Conservation (phyloP, 208 protist species). For the Trypanosoma avium region DNA sequence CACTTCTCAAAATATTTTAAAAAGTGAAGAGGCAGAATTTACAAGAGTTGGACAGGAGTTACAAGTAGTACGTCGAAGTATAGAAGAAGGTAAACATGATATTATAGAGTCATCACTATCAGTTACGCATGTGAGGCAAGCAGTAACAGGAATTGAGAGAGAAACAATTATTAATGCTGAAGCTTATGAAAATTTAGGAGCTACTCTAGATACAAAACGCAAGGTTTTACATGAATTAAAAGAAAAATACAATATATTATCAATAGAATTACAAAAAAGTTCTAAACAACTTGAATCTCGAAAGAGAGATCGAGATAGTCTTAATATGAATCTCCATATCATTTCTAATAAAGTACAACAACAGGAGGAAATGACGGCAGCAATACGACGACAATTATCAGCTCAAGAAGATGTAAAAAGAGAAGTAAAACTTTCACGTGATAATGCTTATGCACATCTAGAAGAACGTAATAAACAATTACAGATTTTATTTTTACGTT, state of each 20-base stretch:
- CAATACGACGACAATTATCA: conserved; percentile 25
- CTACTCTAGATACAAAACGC: not conserved
- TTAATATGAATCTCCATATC: not conserved
- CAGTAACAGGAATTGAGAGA: conserved; percentile 32
- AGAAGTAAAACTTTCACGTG: not conserved
- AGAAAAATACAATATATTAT: conserved; percentile 12
- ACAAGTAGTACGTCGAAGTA: conserved; percentile 27
- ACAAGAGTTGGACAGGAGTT: conserved; percentile 34
- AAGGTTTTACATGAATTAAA: conserved; percentile 10
- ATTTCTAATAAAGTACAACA: conserved; percentile 24
- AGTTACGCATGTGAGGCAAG: conserved; percentile 39
- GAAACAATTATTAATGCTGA: conserved; percentile 41
- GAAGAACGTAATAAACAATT: conserved; percentile 28
- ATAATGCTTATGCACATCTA: conserved; percentile 23
- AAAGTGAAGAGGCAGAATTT: conserved; percentile 34
- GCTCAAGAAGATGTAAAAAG: conserved; percentile 10
- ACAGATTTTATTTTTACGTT: conserved; percentile 24
- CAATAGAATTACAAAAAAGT: not conserved
- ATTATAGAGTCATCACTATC: conserved; percentile 42
- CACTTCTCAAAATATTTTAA: conserved; percentile 31
- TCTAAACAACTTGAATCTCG: not conserved
- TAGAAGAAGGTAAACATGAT: conserved; percentile 40
- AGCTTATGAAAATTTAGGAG: conserved; percentile 1
- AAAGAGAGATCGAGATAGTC: not conserved
- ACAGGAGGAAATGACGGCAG: conserved; percentile 19